Percentiles rank a stretch among this genome's conserved stretches.
Conservation (phyloP, 495 filamentous ascomycete genomes). For the Xylaria palmicola region DNA sequence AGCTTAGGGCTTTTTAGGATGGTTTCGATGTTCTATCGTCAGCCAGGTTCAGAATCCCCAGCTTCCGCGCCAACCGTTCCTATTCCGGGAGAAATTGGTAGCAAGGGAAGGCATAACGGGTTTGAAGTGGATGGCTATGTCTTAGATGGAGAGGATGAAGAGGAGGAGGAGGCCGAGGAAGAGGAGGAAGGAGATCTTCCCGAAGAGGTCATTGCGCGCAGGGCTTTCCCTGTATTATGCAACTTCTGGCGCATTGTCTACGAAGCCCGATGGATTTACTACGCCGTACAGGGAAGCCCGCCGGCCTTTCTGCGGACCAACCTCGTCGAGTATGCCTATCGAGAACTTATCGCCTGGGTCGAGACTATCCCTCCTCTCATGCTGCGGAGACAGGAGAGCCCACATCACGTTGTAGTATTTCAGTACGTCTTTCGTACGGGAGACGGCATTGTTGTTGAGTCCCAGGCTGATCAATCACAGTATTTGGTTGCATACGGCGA, state of each 20-base stretch:
- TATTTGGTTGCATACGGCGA: slow-evolving; percentile 28
- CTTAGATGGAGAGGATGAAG: neutral
- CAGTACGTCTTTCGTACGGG: slow-evolving; percentile 15
- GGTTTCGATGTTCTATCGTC: slow-evolving; percentile 23
- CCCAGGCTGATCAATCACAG: slow-evolving; percentile 13
- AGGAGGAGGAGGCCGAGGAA: neutral
- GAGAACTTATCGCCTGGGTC: slow-evolving; percentile 24
- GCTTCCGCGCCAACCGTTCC: slow-evolving; percentile 16
- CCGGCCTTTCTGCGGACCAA: slow-evolving; percentile 4
- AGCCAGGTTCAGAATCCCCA: slow-evolving; percentile 21
- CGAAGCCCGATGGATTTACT: slow-evolving; percentile 25
- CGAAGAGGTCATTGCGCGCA: neutral
- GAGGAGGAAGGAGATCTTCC: neutral
- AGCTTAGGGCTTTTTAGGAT: slow-evolving; percentile 5
- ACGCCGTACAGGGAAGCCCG: slow-evolving; percentile 7
- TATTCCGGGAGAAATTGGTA: slow-evolving; percentile 16
- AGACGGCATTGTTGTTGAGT: neutral
- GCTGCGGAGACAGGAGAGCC: slow-evolving; percentile 4
- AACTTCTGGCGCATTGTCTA: slow-evolving; percentile 23
- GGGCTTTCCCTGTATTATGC: slow-evolving; percentile 19
- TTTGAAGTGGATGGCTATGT: neutral
- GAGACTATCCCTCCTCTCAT: slow-evolving; percentile 17
- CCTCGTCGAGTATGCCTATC: slow-evolving; percentile 24
- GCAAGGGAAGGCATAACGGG: neutral
- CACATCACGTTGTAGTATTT: slow-evolving; percentile 22